Percentiles rank a stretch among this genome's conserved stretches.
These are phyloP conservation scores for Forsythia viridissima DNA, from an alignment of 257 asterid genomes.

Conservation along the genomic window DNA sequence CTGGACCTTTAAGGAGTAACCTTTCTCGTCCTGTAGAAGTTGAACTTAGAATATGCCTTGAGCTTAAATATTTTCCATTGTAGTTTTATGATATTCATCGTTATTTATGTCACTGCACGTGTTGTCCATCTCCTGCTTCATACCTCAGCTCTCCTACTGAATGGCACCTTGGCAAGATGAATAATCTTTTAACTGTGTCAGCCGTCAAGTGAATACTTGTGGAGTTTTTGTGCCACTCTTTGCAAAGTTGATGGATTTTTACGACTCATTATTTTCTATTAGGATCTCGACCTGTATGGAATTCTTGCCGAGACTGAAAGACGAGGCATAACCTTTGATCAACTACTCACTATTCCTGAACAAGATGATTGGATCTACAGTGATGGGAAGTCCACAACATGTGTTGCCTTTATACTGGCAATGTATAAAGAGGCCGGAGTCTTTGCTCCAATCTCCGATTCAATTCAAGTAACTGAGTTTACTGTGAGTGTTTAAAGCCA, in stretches of 20 bases:
- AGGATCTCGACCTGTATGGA: slow-evolving; percentile 83
- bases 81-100: not conserved
- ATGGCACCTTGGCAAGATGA: too few relatives aligned
- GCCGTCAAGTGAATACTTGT: not conserved
- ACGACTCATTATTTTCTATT: slow-evolving; percentile 17
- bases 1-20: not conserved
- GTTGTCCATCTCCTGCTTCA: not conserved
- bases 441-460: slow-evolving; percentile 70
- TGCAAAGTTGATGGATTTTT: not conserved
- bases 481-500: slow-evolving; percentile 56
- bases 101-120: not conserved
- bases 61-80: not conserved
- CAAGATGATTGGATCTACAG: slow-evolving; percentile 99
- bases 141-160: not conserved
- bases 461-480: slow-evolving; percentile 95
- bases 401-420: slow-evolving; percentile 92
- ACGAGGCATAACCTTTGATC: slow-evolving; percentile 88
- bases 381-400: slow-evolving; percentile 95
- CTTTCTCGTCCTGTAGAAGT: not conserved
- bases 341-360: slow-evolving; percentile 89
- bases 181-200: not conserved
- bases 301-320: slow-evolving; percentile 88
- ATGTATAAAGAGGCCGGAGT: slow-evolving; percentile 98
- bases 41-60: not conserved
- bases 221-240: not conserved